Percentiles rank a stretch among this genome's conserved stretches.
These are phyloP conservation scores for Blastomyces percursus DNA, from an alignment of 2,329 filamentous ascomycete genomes.

Conservation along the genomic window DNA sequence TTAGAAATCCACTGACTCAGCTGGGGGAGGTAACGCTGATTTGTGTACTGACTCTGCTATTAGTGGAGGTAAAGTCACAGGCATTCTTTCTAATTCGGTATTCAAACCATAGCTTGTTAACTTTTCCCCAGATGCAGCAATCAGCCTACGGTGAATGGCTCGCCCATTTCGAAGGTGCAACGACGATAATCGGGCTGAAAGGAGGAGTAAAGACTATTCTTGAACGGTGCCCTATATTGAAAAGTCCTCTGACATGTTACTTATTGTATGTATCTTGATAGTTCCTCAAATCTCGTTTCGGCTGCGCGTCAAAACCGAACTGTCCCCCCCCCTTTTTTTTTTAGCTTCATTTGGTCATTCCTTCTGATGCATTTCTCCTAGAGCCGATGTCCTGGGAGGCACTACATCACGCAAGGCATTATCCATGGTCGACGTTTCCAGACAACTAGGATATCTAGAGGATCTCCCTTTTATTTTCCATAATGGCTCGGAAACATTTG, in stretches of 20 bases:
- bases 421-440: constrained; percentile 7
- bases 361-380: background rate
- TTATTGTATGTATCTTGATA: constrained; percentile 10
- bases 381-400: constrained; percentile 12
- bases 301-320: no score
- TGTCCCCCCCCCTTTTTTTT: no score
- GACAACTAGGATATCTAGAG: constrained; percentile 11
- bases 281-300: background rate
- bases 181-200: constrained; percentile 15
- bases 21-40: constrained; percentile 11
- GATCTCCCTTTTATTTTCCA: constrained; percentile 10
- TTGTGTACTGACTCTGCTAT: constrained; percentile 11
- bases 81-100: background rate
- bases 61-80: constrained; percentile 11
- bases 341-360: background rate
- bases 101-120: background rate
- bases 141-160: constrained; percentile 12
- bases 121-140: constrained; percentile 10
- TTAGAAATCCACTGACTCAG: constrained; percentile 9
- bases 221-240: constrained; percentile 5
- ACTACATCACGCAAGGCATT: constrained; percentile 8
- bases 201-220: constrained; percentile 13
- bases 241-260: constrained; percentile 10
- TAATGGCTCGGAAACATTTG: constrained; percentile 13
- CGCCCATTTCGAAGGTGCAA: constrained; percentile 16